These are phyloP conservation scores for Calonectria pseudoturangicola DNA, from an alignment of 2,329 filamentous ascomycete genomes.

Conservation along the genomic window DNA sequence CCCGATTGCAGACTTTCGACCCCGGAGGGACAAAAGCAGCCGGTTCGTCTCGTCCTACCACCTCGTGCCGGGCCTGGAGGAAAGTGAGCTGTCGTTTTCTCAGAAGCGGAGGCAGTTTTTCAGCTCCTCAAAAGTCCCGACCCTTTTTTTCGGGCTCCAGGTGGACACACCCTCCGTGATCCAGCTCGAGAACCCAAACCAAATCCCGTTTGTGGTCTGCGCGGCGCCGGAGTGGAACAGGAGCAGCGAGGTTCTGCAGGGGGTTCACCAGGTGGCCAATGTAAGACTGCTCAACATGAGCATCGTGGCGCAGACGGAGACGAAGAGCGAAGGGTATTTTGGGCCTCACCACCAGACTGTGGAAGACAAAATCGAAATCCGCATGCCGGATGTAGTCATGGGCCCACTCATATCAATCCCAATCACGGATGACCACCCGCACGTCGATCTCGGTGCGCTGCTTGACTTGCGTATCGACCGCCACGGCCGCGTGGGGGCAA, in stretches of 20 bases:
- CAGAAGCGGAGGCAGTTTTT: conserved; percentile 60
- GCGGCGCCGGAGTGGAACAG: conserved; percentile 38
- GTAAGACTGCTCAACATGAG: conserved; percentile 39
- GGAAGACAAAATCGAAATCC: conserved; percentile 27
- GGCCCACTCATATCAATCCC: conserved; percentile 30
- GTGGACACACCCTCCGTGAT: conserved; percentile 55
- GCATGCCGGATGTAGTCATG: background rate
- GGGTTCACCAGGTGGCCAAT: conserved; percentile 38
- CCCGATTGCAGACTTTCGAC: conserved; percentile 46
- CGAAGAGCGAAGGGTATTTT: conserved; percentile 35
- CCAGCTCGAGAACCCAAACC: conserved; percentile 54
- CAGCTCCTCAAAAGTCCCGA: conserved; percentile 58
- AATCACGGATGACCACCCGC: background rate
- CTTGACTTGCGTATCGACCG: conserved; percentile 29
- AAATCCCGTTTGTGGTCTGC: conserved; percentile 49
- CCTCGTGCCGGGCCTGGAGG: conserved; percentile 57
- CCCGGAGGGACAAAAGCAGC: background rate
- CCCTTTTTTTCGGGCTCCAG: conserved; percentile 53
- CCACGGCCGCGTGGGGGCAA: background rate
- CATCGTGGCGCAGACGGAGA: conserved; percentile 31
- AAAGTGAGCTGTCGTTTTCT: conserved; percentile 55
- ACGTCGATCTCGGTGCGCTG: conserved; percentile 37
- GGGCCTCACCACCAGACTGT: conserved; percentile 1
- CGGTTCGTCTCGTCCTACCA: conserved; percentile 46
- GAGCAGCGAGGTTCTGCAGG: conserved; percentile 43